Evolutionary conservation across 495 filamentous ascomycete genomes (phyloP).

Genomic region (Neurospora sp.): DNA sequence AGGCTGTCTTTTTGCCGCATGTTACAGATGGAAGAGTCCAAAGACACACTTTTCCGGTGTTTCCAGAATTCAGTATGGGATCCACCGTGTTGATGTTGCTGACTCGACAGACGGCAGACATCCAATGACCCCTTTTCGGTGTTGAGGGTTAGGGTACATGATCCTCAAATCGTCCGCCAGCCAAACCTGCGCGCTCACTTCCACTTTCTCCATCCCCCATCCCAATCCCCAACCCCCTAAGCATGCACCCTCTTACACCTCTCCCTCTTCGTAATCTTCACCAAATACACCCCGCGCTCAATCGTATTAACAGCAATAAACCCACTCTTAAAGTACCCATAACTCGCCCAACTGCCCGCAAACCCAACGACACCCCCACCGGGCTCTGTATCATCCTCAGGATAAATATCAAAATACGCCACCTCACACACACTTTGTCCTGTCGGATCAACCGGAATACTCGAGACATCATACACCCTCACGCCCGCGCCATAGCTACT

Average conservation of each 20-base stretch:
- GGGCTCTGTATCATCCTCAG: constrained; percentile 44
- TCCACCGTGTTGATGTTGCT: neutral
- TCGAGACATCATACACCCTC: constrained; percentile 45
- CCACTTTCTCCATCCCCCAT: neutral
- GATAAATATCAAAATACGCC: constrained; percentile 51
- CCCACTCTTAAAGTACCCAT: constrained; percentile 44
- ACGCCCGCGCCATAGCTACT: constrained; percentile 51
- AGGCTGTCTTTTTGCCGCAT: neutral
- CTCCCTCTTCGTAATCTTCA: constrained; percentile 12
- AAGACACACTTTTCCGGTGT: neutral
- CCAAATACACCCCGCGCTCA: constrained; percentile 44
- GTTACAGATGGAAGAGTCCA: neutral
- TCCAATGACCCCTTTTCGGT: neutral
- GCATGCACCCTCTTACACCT: neutral
- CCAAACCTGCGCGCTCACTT: no score
- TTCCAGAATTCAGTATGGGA: neutral
- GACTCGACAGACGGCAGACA: neutral
- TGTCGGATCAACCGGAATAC: constrained; percentile 43
- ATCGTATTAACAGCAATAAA: constrained; percentile 48
- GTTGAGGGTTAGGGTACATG: neutral
- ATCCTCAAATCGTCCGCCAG: neutral
- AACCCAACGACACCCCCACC: constrained; percentile 35
- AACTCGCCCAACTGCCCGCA: constrained; percentile 43
- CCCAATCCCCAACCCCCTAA: neutral
- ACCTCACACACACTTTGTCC: constrained; percentile 41